Conservation (phyloP, 148 eudicot genomes). For the Rhododendron ovatum region DNA sequence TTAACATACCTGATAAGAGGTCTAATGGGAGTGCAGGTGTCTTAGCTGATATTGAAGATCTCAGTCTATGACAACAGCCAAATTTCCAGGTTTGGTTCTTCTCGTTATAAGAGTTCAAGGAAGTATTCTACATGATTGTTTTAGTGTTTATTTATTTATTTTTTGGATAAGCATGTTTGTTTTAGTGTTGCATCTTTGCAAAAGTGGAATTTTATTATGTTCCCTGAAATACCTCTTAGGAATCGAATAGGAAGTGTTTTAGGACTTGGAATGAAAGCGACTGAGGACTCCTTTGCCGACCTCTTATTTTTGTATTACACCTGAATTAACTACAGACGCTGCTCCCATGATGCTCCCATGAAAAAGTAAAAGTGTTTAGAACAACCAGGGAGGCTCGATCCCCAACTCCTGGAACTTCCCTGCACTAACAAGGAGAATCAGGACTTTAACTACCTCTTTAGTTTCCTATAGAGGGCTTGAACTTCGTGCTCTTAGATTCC, state of each 20-base stretch:
- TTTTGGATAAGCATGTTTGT: not conserved
- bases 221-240: not conserved
- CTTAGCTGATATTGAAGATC: slow-evolving; percentile 86
- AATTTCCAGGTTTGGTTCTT: slow-evolving; percentile 5
- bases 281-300: not conserved
- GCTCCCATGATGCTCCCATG: too few species aligned
- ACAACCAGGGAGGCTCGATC: not conserved
- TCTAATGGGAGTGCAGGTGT: slow-evolving; percentile 20
- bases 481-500: not conserved
- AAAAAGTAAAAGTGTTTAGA: not conserved
- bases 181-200: not conserved
- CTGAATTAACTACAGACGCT: too few species aligned
- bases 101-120: not conserved
- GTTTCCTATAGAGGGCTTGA: not conserved
- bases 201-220: not conserved
- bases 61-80: slow-evolving; percentile 29
- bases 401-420: not conserved
- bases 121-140: not conserved
- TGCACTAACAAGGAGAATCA: not conserved
- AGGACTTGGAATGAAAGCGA: not conserved
- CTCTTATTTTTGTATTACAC: not conserved
- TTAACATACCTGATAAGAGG: slow-evolving; percentile 44
- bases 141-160: too few species aligned
- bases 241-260: not conserved
- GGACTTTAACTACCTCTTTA: not conserved